These are phyloP conservation scores for Aspergillus fructus DNA, from an alignment of 2,329 filamentous ascomycete genomes.

Conservation along the genomic window DNA sequence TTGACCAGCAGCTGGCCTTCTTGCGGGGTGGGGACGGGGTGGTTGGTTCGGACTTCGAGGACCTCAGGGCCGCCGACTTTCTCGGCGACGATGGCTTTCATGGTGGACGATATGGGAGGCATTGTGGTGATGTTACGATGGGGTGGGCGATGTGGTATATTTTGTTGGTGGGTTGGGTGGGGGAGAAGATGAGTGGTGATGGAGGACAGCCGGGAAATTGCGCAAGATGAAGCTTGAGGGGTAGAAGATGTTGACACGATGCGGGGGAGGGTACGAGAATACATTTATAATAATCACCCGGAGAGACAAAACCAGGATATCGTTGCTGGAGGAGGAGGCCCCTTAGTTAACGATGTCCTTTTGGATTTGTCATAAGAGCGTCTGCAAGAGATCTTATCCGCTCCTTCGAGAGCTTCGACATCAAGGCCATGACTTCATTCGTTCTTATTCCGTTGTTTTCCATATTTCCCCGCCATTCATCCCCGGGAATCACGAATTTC, in stretches of 20 bases:
- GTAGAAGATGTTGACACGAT: background rate
- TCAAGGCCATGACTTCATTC: background rate
- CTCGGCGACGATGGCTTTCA: conserved; percentile 72
- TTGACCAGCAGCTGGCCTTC: conserved; percentile 76
- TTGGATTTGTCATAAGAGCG: conserved; percentile 11
- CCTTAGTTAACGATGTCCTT: background rate
- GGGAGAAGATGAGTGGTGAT: conserved; percentile 2
- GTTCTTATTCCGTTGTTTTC: background rate
- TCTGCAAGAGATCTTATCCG: background rate
- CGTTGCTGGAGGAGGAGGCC: background rate
- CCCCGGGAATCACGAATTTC: background rate
- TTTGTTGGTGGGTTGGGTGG: conserved; percentile 4
- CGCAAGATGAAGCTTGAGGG: conserved; percentile 2
- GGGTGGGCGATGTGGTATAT: conserved; percentile 3
- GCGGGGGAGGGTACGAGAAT: background rate
- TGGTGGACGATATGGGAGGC: conserved; percentile 58
- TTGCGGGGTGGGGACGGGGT: conserved; percentile 67
- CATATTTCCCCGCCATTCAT: background rate
- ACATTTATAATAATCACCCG: background rate
- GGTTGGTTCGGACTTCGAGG: conserved; percentile 66
- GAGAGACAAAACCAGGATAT: too few relatives aligned
- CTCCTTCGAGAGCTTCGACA: background rate
- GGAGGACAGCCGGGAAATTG: conserved; percentile 7
- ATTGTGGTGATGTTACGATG: conserved; percentile 37
- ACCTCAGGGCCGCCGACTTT: conserved; percentile 72